Evolutionary conservation across 306 rosid genomes (phyloP), one percentile per base, ranked within the genome.

Genomic region (Rubus idaeus): DNA sequence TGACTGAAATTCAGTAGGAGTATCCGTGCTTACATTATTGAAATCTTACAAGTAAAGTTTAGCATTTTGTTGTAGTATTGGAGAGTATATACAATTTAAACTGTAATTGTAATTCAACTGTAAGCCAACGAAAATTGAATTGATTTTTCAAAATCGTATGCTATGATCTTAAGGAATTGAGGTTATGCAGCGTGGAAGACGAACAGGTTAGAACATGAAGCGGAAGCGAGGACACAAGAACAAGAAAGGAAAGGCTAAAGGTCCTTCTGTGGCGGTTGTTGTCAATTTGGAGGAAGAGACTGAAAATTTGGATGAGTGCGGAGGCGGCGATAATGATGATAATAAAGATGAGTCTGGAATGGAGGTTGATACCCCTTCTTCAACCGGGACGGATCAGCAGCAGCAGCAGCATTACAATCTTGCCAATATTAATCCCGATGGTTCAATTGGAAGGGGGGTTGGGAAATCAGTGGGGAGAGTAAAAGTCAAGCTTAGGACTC

Each of bases 311-410:
- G 91, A 89, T 67, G 92, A 85, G 51, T 17, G 20, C 0, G 63
- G 5, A 1, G 37, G 2, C 6, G 78, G 37, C 3, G 83, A 71
- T 23, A 72, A 79, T 58, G 82, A 80, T 21, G 84, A 79, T 23
- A 72, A 11, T 69, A 86, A 84, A 68, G 75, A 81, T 67, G 89
- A 88, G 71, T 92, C 96, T 71, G 91, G 83, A 70, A 88, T 88
- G 95, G 96, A 94, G 76, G 86, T 82, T 74, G 91, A 83, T 68
- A 89, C 90, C 18, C 97, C 94, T 80, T 87, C 98, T 62, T 91
- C 98, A 2, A 87, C 96, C 0, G 93, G 94, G 57, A 94, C 94
- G 0, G 97, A 93, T 70, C 35, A 51, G 14, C 57, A 51, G 20
- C 26, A 18, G 61, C 61, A 55, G 26, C 96, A 89, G 69, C 91